phyloP scores from a whole-genome alignment of 1,284 basidiomycete genomes.

The Trichosporon ovoides region DNA sequence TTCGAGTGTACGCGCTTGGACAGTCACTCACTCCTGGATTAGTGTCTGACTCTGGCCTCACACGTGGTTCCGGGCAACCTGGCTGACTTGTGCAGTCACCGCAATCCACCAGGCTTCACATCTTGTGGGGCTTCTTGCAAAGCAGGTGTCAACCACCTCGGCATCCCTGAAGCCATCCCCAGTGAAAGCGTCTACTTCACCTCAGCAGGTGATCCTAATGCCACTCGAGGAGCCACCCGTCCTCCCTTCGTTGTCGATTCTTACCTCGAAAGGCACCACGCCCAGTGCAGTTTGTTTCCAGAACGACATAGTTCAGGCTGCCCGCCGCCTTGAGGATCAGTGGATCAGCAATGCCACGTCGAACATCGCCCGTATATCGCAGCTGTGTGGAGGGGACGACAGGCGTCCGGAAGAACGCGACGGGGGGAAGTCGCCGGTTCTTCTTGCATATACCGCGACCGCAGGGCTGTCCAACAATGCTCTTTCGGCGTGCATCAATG shows the following conservation, averaged over 20 bases:
- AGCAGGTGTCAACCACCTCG: slow-evolving; percentile 10
- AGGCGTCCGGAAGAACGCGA: slow-evolving; percentile 41
- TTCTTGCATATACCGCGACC: slow-evolving; percentile 46
- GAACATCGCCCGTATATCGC: slow-evolving; percentile 29
- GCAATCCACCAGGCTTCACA: slow-evolving; percentile 37
- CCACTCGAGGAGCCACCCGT: slow-evolving; percentile 44
- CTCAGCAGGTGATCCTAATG: slow-evolving; percentile 41
- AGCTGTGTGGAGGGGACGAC: slow-evolving; percentile 41
- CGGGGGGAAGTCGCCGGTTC: slow-evolving; percentile 34
- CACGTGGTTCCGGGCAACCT: not conserved
- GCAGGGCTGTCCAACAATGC: slow-evolving; percentile 33
- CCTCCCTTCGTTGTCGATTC: slow-evolving; percentile 43
- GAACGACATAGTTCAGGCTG: slow-evolving; percentile 45
- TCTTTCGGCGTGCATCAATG: slow-evolving; percentile 35
- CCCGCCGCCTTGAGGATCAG: slow-evolving; percentile 39
- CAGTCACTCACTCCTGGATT: not conserved
- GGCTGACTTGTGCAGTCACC: slow-evolving; percentile 27
- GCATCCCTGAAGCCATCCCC: slow-evolving; percentile 8
- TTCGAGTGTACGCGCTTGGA: not conserved
- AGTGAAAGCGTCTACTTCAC: slow-evolving; percentile 9
- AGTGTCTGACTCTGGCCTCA: too few relatives aligned
- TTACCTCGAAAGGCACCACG: slow-evolving; percentile 42
- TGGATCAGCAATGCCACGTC: slow-evolving; percentile 41
- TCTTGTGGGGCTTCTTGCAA: slow-evolving; percentile 30
- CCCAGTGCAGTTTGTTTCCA: slow-evolving; percentile 48